Percentiles rank a stretch among this genome's conserved stretches.
Evolutionary conservation across 2,329 filamentous ascomycete genomes (phyloP).

Genomic region (Knufia fluminis): DNA sequence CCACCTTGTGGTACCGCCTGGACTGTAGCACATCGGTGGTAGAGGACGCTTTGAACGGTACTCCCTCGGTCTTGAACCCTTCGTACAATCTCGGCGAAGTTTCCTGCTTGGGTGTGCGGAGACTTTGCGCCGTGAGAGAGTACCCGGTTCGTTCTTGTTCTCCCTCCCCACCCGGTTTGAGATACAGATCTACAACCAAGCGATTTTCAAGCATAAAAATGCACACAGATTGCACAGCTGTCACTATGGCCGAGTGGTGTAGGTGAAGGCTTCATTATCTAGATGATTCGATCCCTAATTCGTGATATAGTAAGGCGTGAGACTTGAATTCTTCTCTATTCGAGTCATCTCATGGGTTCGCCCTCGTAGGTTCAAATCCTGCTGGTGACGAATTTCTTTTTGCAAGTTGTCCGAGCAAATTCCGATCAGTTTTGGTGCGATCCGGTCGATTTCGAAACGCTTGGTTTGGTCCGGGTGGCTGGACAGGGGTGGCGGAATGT

Average conservation of each 20-base stretch:
- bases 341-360: slow-evolving; percentile 8
- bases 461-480: not conserved
- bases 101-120: too few species aligned
- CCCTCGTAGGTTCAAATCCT: slow-evolving; percentile 11
- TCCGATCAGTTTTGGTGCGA: too few species aligned
- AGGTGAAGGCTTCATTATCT: not conserved
- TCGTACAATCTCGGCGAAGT: too few species aligned
- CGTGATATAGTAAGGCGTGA: slow-evolving; percentile 8
- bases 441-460: not conserved
- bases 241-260: slow-evolving; percentile 6
- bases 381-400: slow-evolving; percentile 4
- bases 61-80: too few species aligned
- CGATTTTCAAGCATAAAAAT: too few species aligned
- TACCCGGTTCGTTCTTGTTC: too few species aligned
- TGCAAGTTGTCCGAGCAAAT: not conserved
- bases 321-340: slow-evolving; percentile 5
- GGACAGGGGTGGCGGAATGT: not conserved
- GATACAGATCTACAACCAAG: too few species aligned
- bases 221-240: not conserved
- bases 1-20: too few species aligned
- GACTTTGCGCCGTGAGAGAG: too few species aligned
- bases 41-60: too few species aligned
- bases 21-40: too few species aligned
- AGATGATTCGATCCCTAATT: not conserved
- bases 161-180: too few species aligned